These are phyloP conservation scores for Diaporthe capsici DNA, from an alignment of 2,329 filamentous ascomycete species.

Conservation along the genomic window DNA sequence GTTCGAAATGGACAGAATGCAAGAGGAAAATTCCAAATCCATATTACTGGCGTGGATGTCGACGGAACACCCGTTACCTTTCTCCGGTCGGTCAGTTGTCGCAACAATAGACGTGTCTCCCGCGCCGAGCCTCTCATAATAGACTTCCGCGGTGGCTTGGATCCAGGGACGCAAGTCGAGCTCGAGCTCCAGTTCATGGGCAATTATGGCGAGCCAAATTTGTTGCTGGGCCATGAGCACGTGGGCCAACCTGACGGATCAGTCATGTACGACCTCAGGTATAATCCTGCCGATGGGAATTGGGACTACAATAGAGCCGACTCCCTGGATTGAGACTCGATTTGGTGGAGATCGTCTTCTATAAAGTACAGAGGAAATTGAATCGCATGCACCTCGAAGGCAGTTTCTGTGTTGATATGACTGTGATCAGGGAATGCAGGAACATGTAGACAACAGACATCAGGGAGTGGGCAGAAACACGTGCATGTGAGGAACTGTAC, in stretches of 20 bases:
- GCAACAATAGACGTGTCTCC: conserved; percentile 52
- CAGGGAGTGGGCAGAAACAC: background rate
- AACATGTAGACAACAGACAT: background rate
- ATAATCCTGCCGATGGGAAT: background rate
- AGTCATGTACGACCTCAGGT: conserved; percentile 14
- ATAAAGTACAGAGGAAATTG: background rate
- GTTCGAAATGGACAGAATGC: conserved; percentile 47
- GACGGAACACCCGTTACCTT: conserved; percentile 59
- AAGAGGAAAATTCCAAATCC: conserved; percentile 48
- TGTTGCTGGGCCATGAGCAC: conserved; percentile 48
- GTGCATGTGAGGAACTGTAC: background rate
- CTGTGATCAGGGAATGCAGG: background rate
- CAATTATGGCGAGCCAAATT: conserved; percentile 59
- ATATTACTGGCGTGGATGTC: conserved; percentile 54
- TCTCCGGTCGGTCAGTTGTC: conserved; percentile 56
- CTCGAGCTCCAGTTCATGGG: conserved; percentile 63
- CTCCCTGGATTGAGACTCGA: background rate
- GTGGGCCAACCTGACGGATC: conserved; percentile 25
- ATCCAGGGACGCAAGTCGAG: conserved; percentile 47
- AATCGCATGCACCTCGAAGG: background rate
- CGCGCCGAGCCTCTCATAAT: conserved; percentile 56
- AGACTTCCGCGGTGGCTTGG: conserved; percentile 50
- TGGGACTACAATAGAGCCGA: background rate
- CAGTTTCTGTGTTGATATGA: background rate
- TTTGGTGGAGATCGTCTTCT: background rate